These are phyloP conservation scores for Metschnikowia matae DNA, from an alignment of 805 yeast genomes.

Conservation along the genomic window DNA sequence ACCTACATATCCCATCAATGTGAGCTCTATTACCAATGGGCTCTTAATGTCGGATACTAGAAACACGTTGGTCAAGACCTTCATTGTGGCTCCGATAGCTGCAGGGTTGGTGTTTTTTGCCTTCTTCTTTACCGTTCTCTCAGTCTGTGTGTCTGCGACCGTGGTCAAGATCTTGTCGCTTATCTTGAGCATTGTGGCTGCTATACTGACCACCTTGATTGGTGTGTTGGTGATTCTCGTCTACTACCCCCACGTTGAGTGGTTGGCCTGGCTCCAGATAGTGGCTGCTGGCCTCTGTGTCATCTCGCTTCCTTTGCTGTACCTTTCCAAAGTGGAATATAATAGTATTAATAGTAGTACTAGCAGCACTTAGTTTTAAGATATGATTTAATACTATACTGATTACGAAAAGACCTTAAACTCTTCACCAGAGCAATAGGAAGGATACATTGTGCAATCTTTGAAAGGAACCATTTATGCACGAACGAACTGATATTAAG, in stretches of 20 bases:
- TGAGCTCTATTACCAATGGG: constrained; percentile 42
- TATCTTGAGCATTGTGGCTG: constrained; percentile 45
- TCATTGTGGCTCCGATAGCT: constrained; percentile 63
- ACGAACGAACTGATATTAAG: too few relatives aligned
- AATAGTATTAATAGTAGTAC: too few relatives aligned
- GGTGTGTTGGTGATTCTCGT: constrained; percentile 53
- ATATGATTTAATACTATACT: too few relatives aligned
- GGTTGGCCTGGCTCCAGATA: constrained; percentile 72
- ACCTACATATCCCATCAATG: constrained; percentile 43
- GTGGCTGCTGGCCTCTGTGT: constrained; percentile 61
- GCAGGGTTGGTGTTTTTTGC: constrained; percentile 53
- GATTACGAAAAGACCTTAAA: too few relatives aligned
- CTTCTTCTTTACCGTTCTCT: constrained; percentile 21
- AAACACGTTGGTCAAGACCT: constrained; percentile 47
- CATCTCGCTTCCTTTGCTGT: constrained; percentile 46
- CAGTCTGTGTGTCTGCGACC: constrained; percentile 24
- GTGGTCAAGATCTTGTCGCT: constrained; percentile 36
- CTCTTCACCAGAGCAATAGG: too few relatives aligned
- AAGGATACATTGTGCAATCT: too few relatives aligned
- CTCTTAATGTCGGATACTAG: constrained; percentile 43
- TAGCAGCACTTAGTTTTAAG: too few relatives aligned
- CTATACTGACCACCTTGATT: constrained; percentile 50
- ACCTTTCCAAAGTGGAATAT: too few relatives aligned
- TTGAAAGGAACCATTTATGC: too few relatives aligned
- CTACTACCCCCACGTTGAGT: constrained; percentile 60